Conservation (phyloP, 306 rosid genomes). For the Oxytropis ochrocephala region DNA sequence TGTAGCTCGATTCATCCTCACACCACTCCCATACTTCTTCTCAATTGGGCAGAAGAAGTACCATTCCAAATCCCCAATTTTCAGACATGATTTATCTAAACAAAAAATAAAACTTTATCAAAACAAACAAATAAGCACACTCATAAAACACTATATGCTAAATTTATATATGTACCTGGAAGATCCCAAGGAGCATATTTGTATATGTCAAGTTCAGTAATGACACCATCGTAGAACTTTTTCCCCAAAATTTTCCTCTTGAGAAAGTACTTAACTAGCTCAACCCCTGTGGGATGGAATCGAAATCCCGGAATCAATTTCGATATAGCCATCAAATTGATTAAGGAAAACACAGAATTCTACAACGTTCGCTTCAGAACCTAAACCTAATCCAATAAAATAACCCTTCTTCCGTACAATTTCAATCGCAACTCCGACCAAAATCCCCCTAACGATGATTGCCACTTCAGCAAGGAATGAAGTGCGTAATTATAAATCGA, state of each 20-base stretch:
- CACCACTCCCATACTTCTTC: constrained; percentile 56
- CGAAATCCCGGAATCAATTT: constrained; percentile 60
- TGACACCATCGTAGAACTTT: constrained; percentile 17
- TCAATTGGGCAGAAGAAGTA: constrained; percentile 58
- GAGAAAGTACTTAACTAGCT: constrained; percentile 48
- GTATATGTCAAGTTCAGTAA: constrained; percentile 62
- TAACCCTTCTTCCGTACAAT: neutral
- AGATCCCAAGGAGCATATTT: constrained; percentile 71
- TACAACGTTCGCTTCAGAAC: neutral
- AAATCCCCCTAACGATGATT: neutral
- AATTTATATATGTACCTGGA: constrained; percentile 43
- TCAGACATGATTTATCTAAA: constrained; percentile 43
- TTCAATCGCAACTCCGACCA: neutral
- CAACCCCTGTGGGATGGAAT: constrained; percentile 60
- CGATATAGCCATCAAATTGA: constrained; percentile 10
- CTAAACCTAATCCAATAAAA: neutral
- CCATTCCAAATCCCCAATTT: constrained; percentile 56
- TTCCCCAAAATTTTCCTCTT: constrained; percentile 51
- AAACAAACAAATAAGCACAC: neutral
- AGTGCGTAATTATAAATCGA: neutral
- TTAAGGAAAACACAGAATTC: neutral
- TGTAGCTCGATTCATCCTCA: constrained; percentile 50
- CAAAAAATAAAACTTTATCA: neutral
- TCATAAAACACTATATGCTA: neutral
- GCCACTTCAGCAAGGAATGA: neutral